A percentile compares a stretch with the other conserved stretches of the same genome.
Evolutionary conservation across 192 early-diverging fungal genomes (phyloP).

Genomic region (Coemansia sp.): DNA sequence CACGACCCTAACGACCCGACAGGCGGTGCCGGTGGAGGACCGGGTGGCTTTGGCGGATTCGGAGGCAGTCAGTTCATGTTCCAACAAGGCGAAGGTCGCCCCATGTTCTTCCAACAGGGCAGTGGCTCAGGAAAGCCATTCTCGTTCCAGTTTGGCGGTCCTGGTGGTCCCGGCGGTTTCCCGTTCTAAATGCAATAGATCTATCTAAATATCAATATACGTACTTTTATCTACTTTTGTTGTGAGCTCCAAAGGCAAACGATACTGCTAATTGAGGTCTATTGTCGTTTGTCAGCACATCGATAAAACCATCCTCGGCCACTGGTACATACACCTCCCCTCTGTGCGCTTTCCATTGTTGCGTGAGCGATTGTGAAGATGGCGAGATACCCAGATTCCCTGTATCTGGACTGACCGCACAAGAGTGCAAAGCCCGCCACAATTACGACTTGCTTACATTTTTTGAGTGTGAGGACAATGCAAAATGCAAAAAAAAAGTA

Average conservation of each 20-base stretch:
- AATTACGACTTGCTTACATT: neutral
- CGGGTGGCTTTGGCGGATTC: conserved; percentile 42
- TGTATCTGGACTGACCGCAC: neutral
- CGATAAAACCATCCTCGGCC: neutral
- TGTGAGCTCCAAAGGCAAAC: neutral
- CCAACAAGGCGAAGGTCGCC: conserved; percentile 57
- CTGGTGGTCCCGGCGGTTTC: conserved; percentile 41
- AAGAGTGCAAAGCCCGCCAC: neutral
- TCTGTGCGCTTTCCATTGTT: neutral
- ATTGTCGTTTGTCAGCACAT: neutral
- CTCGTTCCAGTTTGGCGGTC: conserved; percentile 53
- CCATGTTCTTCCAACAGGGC: conserved; percentile 57
- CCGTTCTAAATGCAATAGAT: conserved; percentile 32
- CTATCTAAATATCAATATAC: neutral
- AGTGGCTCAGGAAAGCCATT: conserved; percentile 54
- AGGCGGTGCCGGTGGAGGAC: conserved; percentile 40
- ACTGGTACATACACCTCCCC: neutral
- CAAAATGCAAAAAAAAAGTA: neutral
- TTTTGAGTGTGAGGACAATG: neutral
- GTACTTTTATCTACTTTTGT: neutral
- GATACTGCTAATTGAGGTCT: neutral
- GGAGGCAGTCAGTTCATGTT: conserved; percentile 51
- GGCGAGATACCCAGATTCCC: neutral
- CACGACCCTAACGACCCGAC: conserved; percentile 77
- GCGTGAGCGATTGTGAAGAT: neutral